phyloP scores from a whole-genome alignment of 768 basidiomycete genomes.

The Lactifluus hygrophoroides region DNA sequence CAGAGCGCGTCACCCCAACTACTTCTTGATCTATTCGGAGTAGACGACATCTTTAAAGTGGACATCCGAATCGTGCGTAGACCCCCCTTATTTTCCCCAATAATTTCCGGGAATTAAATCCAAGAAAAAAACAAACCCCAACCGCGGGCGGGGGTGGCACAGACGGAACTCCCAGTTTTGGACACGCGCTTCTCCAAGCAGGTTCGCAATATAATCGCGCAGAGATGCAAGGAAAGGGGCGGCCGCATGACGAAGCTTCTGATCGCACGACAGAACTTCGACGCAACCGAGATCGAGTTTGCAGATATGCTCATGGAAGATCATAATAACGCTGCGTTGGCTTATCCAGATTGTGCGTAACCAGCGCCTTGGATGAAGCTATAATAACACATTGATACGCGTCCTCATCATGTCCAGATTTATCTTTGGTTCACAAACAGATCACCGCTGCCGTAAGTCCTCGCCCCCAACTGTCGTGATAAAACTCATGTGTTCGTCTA shows the following conservation, averaged over 20 bases:
- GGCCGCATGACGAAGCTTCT: constrained; percentile 50
- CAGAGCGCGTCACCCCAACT: constrained; percentile 72
- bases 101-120: too few relatives aligned
- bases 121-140: not conserved
- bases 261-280: constrained; percentile 86
- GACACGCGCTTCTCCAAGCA: constrained; percentile 74
- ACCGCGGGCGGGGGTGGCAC: too few relatives aligned
- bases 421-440: constrained; percentile 20
- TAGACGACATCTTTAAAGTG: constrained; percentile 66
- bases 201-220: constrained; percentile 74
- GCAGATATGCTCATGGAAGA: constrained; percentile 97
- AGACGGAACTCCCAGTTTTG: constrained; percentile 66
- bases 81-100: too few relatives aligned
- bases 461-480: too few relatives aligned
- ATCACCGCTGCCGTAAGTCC: constrained; percentile 18
- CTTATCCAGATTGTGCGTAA: constrained; percentile 78
- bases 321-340: constrained; percentile 90
- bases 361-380: not conserved
- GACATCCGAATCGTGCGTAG: constrained; percentile 58
- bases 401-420: constrained; percentile 1
- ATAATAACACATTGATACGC: not conserved
- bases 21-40: constrained; percentile 73
- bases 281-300: constrained; percentile 90
- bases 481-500: not conserved
- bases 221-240: constrained; percentile 47